These are phyloP conservation scores for Fusarium devonianum DNA, from an alignment of 2,329 filamentous ascomycete genomes.

Conservation along the genomic window DNA sequence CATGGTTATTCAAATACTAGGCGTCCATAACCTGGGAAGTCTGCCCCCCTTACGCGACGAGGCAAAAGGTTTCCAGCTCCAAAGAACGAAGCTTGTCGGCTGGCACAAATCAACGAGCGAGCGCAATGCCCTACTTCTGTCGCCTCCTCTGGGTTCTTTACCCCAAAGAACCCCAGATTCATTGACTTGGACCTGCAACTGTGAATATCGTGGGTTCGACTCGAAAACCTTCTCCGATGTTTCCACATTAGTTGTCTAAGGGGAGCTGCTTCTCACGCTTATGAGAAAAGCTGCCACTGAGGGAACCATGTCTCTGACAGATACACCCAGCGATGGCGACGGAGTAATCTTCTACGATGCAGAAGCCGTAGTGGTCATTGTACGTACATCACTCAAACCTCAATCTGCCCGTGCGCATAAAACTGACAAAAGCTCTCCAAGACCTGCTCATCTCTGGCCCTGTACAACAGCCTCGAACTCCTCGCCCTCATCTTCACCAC, in stretches of 20 bases:
- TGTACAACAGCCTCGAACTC: conserved; percentile 16
- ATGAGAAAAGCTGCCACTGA: background rate
- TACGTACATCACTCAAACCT: conserved; percentile 37
- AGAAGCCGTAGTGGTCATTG: conserved; percentile 19
- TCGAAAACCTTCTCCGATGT: too few species aligned
- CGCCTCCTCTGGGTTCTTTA: too few species aligned
- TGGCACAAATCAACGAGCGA: too few species aligned
- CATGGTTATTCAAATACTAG: background rate
- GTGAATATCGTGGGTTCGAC: too few species aligned
- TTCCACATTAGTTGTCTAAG: background rate
- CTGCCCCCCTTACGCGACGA: background rate
- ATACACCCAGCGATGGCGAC: background rate
- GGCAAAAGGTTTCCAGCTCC: background rate
- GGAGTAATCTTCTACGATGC: conserved; percentile 6
- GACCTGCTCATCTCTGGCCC: conserved; percentile 4
- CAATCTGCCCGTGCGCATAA: conserved; percentile 37
- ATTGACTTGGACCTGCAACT: too few species aligned
- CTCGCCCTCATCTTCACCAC: background rate
- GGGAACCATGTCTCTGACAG: background rate
- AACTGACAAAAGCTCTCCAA: background rate
- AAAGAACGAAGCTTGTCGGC: too few species aligned
- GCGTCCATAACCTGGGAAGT: too few species aligned
- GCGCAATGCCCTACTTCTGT: too few species aligned
- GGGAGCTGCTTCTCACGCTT: background rate
- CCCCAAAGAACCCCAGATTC: too few species aligned